phyloP scores from a whole-genome alignment of 2,329 filamentous ascomycete species.

The Venturia effusa region DNA sequence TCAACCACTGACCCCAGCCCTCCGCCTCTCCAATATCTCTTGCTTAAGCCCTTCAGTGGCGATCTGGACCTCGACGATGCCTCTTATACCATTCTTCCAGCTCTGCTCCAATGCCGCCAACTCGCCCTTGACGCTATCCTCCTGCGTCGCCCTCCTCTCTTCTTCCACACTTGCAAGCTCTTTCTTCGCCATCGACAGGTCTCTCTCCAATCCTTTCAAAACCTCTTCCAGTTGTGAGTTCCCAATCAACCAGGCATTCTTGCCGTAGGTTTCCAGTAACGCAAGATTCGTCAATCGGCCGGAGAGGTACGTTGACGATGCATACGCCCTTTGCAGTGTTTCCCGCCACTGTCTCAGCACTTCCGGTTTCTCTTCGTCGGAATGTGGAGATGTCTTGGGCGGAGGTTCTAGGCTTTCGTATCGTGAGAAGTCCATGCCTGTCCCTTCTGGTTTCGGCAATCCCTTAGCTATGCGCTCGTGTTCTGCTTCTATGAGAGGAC shows the following conservation, averaged over 20 bases:
- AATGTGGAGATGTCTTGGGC: constrained; percentile 26
- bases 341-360: constrained; percentile 37
- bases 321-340: constrained; percentile 45
- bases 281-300: constrained; percentile 50
- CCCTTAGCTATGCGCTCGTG: constrained; percentile 54
- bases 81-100: constrained; percentile 70
- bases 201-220: constrained; percentile 57
- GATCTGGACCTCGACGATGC: constrained; percentile 76
- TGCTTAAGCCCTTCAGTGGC: constrained; percentile 63
- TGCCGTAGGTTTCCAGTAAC: constrained; percentile 71
- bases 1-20: constrained; percentile 23
- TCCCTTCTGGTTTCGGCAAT: constrained; percentile 38
- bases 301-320: constrained; percentile 46
- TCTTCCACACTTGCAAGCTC: constrained; percentile 66
- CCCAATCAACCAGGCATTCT: constrained; percentile 81
- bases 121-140: constrained; percentile 56
- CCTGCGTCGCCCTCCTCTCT: constrained; percentile 58
- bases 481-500: constrained; percentile 56
- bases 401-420: constrained; percentile 68
- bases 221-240: constrained; percentile 73
- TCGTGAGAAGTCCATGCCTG: constrained; percentile 61
- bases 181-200: constrained; percentile 56
- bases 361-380: constrained; percentile 26
- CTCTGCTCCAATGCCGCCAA: constrained; percentile 61
- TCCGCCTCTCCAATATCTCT: constrained; percentile 55